Conservation (phyloP, 768 basidiomycete species). For the Gyrodon lividus region DNA sequence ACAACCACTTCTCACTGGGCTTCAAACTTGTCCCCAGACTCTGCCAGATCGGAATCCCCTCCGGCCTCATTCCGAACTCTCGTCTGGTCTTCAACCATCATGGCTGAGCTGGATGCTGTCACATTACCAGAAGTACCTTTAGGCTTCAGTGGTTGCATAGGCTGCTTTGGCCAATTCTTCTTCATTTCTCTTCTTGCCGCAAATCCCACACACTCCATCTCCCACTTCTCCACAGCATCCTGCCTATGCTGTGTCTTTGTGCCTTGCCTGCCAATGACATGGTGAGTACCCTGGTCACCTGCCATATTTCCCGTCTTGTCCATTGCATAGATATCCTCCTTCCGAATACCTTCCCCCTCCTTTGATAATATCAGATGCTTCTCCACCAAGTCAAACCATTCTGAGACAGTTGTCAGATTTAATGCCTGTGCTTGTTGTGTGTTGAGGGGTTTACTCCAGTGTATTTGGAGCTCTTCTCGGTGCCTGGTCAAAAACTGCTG, state of each 20-base stretch:
- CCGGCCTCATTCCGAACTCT: no score
- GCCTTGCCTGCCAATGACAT: conserved; percentile 8
- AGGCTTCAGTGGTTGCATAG: no score
- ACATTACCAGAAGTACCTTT: no score
- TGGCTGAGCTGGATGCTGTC: no score
- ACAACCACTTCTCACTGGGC: no score
- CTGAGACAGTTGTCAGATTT: conserved; percentile 28
- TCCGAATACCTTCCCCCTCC: not conserved
- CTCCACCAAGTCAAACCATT: conserved; percentile 37
- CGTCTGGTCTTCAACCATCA: no score
- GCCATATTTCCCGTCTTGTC: conserved; percentile 30
- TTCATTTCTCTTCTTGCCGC: no score
- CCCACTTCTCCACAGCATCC: no score
- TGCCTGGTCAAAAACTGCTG: conserved; percentile 28
- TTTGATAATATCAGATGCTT: conserved; percentile 14
- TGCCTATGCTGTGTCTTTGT: conserved; percentile 33
- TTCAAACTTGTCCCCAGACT: no score
- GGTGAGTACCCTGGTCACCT: conserved; percentile 5
- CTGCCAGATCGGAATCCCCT: no score
- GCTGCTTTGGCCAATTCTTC: no score
- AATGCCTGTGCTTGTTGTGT: conserved; percentile 28
- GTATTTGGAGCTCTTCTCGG: conserved; percentile 28
- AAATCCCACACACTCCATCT: no score
- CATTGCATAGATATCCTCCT: conserved; percentile 32
- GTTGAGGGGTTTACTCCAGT: conserved; percentile 34